Conservation (phyloP, 225 moss, liverwort and hornwort genomes). For the Takakia lepidozioides region DNA sequence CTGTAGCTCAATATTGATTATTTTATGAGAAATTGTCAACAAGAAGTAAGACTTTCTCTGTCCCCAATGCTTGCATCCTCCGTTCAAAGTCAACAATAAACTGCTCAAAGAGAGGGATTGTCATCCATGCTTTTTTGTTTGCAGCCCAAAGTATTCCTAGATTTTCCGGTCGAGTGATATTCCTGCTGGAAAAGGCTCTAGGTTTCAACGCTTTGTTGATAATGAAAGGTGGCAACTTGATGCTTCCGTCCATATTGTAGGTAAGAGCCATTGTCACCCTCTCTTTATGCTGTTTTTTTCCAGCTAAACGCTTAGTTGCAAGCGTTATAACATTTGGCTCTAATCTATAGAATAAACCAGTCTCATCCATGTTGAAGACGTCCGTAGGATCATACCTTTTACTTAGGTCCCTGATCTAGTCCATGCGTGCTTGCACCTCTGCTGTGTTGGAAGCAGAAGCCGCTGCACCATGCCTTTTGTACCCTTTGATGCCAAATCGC, state of each 20-base stretch:
- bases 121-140: slow-evolving; percentile 6
- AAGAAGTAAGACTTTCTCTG: not conserved
- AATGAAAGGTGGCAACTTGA: slow-evolving; percentile 3
- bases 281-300: slow-evolving; percentile 2
- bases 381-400: not conserved
- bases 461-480: slow-evolving; percentile 1
- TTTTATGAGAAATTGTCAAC: not conserved
- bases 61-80: not conserved
- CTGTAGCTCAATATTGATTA: not conserved
- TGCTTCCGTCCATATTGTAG: slow-evolving; percentile 2
- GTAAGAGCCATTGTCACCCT: slow-evolving; percentile 7
- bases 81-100: no score
- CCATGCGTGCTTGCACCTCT: not conserved
- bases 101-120: not conserved
- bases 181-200: not conserved
- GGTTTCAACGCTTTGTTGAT: slow-evolving; percentile 5
- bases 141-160: slow-evolving; percentile 5
- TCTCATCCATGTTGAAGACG: slow-evolving; percentile 8
- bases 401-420: not conserved
- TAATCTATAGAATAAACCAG: not conserved
- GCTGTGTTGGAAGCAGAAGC: not conserved
- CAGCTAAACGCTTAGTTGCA: not conserved
- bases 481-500: not conserved
- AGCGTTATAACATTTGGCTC: not conserved
- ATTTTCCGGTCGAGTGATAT: slow-evolving; percentile 3